A percentile compares a stretch with the other conserved stretches of the same genome.
Evolutionary conservation across 2,329 filamentous ascomycete species (phyloP).

Genomic region (Sporothrix pseudoabietina): DNA sequence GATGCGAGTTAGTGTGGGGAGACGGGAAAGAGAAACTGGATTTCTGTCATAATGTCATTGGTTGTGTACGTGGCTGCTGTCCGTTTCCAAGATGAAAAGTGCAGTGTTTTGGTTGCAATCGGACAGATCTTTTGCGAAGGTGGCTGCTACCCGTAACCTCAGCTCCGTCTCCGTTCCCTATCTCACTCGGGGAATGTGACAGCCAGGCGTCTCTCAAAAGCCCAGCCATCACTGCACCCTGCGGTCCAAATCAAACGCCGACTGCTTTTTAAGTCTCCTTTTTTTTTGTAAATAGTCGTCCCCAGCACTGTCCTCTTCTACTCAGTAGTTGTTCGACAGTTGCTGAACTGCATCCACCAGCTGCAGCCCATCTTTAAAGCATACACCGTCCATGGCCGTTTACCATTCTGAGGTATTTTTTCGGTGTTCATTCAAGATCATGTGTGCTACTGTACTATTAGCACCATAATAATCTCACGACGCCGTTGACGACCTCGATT

Average conservation of each 20-base stretch:
- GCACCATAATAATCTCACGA: background rate
- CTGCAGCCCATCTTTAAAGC: background rate
- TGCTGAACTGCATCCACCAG: background rate
- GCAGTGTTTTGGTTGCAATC: background rate
- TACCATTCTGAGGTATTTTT: background rate
- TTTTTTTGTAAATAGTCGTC: no score
- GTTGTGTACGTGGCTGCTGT: background rate
- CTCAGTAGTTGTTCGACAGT: background rate
- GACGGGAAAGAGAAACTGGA: background rate
- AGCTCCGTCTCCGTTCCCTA: background rate
- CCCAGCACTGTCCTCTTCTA: background rate
- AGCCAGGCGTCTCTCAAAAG: background rate
- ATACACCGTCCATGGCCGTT: background rate
- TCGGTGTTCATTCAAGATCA: background rate
- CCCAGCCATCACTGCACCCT: background rate
- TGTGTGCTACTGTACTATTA: background rate
- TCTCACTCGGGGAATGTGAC: background rate
- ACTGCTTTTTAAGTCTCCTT: background rate
- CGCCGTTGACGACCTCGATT: background rate
- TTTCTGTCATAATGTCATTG: background rate
- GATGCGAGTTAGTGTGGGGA: background rate
- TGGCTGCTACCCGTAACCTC: background rate
- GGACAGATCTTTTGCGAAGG: background rate
- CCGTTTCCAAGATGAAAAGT: background rate
- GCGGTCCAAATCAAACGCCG: conserved; percentile 6